phyloP scores from a whole-genome alignment of 805 yeast species.

The Nakazawaea siamensis region DNA sequence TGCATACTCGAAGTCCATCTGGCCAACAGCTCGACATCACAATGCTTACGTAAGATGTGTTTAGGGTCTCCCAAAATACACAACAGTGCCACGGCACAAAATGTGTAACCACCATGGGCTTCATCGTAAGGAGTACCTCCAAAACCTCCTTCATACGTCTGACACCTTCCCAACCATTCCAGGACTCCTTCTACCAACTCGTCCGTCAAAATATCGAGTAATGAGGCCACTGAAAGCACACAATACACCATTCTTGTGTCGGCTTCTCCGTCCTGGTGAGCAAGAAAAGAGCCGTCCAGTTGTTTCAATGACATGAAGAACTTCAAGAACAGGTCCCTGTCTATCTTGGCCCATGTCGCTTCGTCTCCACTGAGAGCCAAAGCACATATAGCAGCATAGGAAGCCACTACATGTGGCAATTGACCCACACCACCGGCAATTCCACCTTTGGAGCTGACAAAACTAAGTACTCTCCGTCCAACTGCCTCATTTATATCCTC shows the following conservation, averaged over 20 bases:
- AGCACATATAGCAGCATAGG: slow-evolving; percentile 70
- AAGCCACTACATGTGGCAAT: slow-evolving; percentile 74
- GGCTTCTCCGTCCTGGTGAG: slow-evolving; percentile 72
- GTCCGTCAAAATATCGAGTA: slow-evolving; percentile 55
- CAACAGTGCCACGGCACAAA: slow-evolving; percentile 71
- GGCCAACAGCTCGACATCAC: slow-evolving; percentile 41
- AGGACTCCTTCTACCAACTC: slow-evolving; percentile 45
- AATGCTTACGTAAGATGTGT: slow-evolving; percentile 22
- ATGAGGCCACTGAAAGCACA: slow-evolving; percentile 63
- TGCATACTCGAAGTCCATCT: slow-evolving; percentile 74
- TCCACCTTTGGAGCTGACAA: slow-evolving; percentile 43
- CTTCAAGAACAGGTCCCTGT: slow-evolving; percentile 36
- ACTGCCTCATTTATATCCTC: slow-evolving; percentile 21
- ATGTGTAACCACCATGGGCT: slow-evolving; percentile 97
- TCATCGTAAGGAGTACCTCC: slow-evolving; percentile 78
- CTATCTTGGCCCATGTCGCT: slow-evolving; percentile 32
- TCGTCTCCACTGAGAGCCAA: slow-evolving; percentile 42
- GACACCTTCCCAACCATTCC: slow-evolving; percentile 63
- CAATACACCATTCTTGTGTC: slow-evolving; percentile 87
- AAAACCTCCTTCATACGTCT: slow-evolving; percentile 94
- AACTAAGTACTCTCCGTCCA: slow-evolving; percentile 20
- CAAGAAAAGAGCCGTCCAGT: slow-evolving; percentile 66
- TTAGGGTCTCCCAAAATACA: slow-evolving; percentile 34
- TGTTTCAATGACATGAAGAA: slow-evolving; percentile 66
- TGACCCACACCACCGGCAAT: slow-evolving; percentile 85